A percentile compares a stretch with the other conserved stretches of the same genome.
Conservation (phyloP, 306 rosid genomes). For the Glycine latifolia region DNA sequence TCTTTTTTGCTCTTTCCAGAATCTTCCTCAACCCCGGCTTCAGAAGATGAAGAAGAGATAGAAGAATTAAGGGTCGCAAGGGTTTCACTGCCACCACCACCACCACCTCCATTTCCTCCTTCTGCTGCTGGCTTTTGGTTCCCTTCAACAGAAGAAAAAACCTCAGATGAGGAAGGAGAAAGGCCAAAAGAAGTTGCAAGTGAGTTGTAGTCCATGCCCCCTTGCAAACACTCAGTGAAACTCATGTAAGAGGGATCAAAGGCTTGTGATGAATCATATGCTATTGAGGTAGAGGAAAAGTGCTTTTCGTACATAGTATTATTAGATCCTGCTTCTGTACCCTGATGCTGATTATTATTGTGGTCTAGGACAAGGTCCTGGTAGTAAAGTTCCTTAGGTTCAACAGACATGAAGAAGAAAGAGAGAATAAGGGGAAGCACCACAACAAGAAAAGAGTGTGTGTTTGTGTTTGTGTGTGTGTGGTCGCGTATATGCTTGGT, state of each 20-base stretch:
- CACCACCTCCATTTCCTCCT: slow-evolving; percentile 30
- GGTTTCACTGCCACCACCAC: slow-evolving; percentile 44
- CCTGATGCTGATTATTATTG: slow-evolving; percentile 43
- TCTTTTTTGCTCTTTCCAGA: slow-evolving; percentile 64
- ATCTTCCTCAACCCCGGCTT: slow-evolving; percentile 77
- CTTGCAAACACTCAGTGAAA: slow-evolving; percentile 68
- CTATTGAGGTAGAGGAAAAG: slow-evolving; percentile 47
- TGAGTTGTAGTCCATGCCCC: slow-evolving; percentile 66
- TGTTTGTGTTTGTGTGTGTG: neutral
- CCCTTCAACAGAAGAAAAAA: slow-evolving; percentile 58
- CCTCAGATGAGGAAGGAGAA: slow-evolving; percentile 72
- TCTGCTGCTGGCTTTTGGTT: slow-evolving; percentile 44
- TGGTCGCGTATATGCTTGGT: slow-evolving; percentile 31
- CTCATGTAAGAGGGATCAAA: slow-evolving; percentile 64
- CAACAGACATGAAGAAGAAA: slow-evolving; percentile 73
- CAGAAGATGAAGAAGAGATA: slow-evolving; percentile 76
- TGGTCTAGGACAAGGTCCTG: slow-evolving; percentile 57
- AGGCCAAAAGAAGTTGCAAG: slow-evolving; percentile 67
- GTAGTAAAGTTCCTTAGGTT: slow-evolving; percentile 57
- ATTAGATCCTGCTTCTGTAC: slow-evolving; percentile 18
- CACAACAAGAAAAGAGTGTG: slow-evolving; percentile 6
- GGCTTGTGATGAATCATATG: slow-evolving; percentile 50
- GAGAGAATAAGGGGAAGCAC: slow-evolving; percentile 12
- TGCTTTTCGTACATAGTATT: slow-evolving; percentile 52
- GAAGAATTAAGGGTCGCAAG: slow-evolving; percentile 66